Base-by-base conservation (phyloP, 306 rosid species). In the Begonia masoniana region DNA sequence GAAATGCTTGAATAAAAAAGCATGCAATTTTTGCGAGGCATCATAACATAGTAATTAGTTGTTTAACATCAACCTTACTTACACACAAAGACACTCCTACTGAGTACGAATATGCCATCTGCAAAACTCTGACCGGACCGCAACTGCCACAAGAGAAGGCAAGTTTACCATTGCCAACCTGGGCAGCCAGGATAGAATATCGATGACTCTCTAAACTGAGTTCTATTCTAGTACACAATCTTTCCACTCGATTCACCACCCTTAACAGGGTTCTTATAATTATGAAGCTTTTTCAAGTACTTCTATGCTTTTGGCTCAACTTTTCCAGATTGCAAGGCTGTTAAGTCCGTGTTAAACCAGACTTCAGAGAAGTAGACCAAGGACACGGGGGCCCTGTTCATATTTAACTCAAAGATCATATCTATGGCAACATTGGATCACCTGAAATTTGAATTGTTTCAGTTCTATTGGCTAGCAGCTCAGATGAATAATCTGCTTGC, bases 91-190 rank as follows among this genome's bases (percentile, higher is more conserved):
- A 21, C 24, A 21, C 24, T 21, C 24, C 24, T 2, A 21, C 24
- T 21, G 4, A 21, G 39, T 31, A 31, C 8, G 39, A 26, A 26
- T 26, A 26, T 26, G 35, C 6, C 35, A 26, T 31, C 39, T 31
- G 39, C 39, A 31, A 31, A 69, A 70, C 62, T 60, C 74, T 65
- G 78, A 71, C 83, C 83, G 76, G 77, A 77, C 41, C 23, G n/a
- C 39, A 76, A 86, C 87, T 86, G 88, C 99, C 99, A 79, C 99
- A 61, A 91, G 99, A 77, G 96, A 86, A 77, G 94, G 94, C 96
- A 77, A 68, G 73, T 61, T 64, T 74, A 79, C 69, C 74, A 65
- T 74, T 73, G 88, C 95, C 94, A 77, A 91, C 99, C 99, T 91
- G 99, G 99, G 99, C 96, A 83, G 94, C 83, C 84, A 80, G 88